Percentiles rank a stretch among this genome's conserved stretches.
These are phyloP conservation scores for Vitis hybrid DNA, from an alignment of 177 flowering plant genomes.

Conservation along the genomic window DNA sequence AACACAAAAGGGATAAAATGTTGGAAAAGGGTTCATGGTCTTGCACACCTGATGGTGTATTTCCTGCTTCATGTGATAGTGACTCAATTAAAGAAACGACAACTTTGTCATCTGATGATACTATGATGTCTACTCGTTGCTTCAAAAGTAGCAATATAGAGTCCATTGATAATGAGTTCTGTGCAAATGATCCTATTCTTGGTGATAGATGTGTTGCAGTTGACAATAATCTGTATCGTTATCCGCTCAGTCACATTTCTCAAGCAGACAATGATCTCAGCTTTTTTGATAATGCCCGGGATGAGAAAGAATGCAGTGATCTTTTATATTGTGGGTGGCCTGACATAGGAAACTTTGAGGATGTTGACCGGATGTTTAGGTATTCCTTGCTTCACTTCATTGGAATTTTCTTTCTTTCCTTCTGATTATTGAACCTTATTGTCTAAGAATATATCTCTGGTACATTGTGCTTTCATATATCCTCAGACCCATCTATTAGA, in stretches of 20 bases:
- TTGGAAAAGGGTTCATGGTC: slow-evolving; percentile 51
- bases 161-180: slow-evolving; percentile 27
- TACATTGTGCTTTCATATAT: background rate
- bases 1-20: slow-evolving; percentile 34
- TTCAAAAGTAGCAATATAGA: slow-evolving; percentile 29
- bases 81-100: slow-evolving; percentile 29
- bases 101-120: slow-evolving; percentile 34
- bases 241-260: slow-evolving; percentile 44
- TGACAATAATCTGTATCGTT: slow-evolving; percentile 33
- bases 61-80: slow-evolving; percentile 37
- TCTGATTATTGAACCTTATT: background rate
- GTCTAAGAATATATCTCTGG: background rate
- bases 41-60: slow-evolving; percentile 34
- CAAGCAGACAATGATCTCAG: slow-evolving; percentile 45
- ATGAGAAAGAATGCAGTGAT: slow-evolving; percentile 48
- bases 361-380: slow-evolving; percentile 87
- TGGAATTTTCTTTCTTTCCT: background rate
- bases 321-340: slow-evolving; percentile 69
- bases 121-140: slow-evolving; percentile 32
- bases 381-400: slow-evolving; percentile 12
- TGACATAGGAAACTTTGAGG: slow-evolving; percentile 78
- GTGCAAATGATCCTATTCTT: slow-evolving; percentile 36
- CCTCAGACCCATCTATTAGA: background rate
- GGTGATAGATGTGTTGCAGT: slow-evolving; percentile 29
- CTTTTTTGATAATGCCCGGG: slow-evolving; percentile 44